These are phyloP conservation scores for Fusarium nygamai DNA, from an alignment of 2,329 filamentous ascomycete species.

Conservation along the genomic window DNA sequence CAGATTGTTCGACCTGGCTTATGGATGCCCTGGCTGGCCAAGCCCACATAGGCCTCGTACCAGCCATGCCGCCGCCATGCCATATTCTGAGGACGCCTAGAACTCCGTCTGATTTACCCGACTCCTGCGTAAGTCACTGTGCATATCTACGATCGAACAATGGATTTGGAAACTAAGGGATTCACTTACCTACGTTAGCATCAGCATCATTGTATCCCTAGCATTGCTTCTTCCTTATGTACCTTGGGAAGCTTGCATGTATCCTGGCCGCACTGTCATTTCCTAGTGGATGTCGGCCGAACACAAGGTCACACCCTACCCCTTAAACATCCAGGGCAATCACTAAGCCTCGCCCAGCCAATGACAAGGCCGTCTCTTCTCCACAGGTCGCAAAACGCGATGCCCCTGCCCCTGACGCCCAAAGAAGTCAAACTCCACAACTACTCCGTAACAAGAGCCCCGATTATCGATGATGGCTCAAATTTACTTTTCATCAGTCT, in stretches of 20 bases:
- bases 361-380: constrained; percentile 18
- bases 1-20: constrained; percentile 2
- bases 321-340: constrained; percentile 11
- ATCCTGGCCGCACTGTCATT: neutral
- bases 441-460: constrained; percentile 15
- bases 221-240: neutral
- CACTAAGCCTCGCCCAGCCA: constrained; percentile 16
- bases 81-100: neutral
- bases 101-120: neutral
- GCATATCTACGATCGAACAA: neutral
- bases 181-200: neutral
- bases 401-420: constrained; percentile 40
- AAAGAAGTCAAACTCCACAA: constrained; percentile 25
- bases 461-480: constrained; percentile 31
- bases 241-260: neutral
- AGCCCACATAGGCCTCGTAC: neutral
- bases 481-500: constrained; percentile 24
- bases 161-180: neutral
- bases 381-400: constrained; percentile 22
- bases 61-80: neutral
- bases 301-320: constrained; percentile 15
- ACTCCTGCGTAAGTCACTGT: neutral
- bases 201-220: neutral
- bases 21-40: neutral
- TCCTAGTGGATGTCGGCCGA: constrained; percentile 14